Conservation (phyloP, 495 filamentous ascomycete species). For the Parachaetomium inaequale region DNA sequence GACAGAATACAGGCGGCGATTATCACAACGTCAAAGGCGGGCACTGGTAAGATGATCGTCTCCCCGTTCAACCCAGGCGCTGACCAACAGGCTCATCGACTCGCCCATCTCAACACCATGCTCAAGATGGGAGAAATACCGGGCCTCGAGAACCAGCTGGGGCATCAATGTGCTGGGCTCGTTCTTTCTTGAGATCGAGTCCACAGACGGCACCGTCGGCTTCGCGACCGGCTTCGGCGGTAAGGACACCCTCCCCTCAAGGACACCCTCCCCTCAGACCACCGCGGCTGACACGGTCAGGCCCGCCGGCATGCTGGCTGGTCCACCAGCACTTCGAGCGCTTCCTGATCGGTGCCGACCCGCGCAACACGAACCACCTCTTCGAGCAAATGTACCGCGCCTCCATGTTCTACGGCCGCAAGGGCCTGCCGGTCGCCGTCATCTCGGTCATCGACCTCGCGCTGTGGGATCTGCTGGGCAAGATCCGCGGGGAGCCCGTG, state of each 20-base stretch:
- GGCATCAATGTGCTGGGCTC: conserved; percentile 93
- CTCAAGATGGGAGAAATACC: conserved; percentile 82
- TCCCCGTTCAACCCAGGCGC: background rate
- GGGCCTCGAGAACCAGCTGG: conserved; percentile 83
- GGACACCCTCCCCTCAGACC: no score
- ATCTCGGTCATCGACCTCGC: conserved; percentile 93
- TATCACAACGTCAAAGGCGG: conserved; percentile 95
- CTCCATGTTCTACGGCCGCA: conserved; percentile 93
- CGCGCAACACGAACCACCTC: conserved; percentile 78
- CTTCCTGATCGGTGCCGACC: conserved; percentile 85
- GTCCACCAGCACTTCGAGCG: conserved; percentile 86
- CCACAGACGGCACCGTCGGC: conserved; percentile 81
- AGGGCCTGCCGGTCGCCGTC: conserved; percentile 82
- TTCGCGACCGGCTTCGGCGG: conserved; percentile 93
- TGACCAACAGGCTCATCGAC: conserved; percentile 65
- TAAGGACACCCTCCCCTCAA: conserved; percentile 25
- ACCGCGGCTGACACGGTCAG: conserved; percentile 33
- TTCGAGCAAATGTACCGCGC: conserved; percentile 96
- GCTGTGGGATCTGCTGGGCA: conserved; percentile 86
- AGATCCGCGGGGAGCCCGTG: conserved; percentile 85
- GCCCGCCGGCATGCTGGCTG: conserved; percentile 88
- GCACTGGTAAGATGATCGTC: conserved; percentile 59
- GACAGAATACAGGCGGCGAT: conserved; percentile 56
- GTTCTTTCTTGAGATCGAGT: conserved; percentile 89
- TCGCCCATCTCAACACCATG: conserved; percentile 87